Conservation (phyloP, 495 filamentous ascomycete species). For the Talaromyces trachyspermus region DNA sequence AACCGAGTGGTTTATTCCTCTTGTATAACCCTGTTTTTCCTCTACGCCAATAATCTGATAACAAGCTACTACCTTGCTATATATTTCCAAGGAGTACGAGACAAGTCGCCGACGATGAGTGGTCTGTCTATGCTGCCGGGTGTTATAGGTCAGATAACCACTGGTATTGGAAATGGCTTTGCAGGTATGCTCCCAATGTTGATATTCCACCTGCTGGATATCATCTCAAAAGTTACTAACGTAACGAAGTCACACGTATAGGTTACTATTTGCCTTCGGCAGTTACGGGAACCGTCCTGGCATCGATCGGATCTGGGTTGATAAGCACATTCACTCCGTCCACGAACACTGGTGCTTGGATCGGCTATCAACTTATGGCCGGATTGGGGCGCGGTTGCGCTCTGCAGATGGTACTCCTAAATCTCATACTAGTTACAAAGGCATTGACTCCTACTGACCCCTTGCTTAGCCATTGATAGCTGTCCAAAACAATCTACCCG, state of each 20-base stretch:
- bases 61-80: constrained; percentile 20
- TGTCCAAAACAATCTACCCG: constrained; percentile 41
- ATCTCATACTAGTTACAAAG: not conserved
- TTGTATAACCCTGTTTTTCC: constrained; percentile 15
- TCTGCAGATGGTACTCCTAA: constrained; percentile 28
- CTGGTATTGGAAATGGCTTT: constrained; percentile 36
- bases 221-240: constrained; percentile 11
- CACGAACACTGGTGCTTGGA: constrained; percentile 38
- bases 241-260: constrained; percentile 22
- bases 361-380: constrained; percentile 49
- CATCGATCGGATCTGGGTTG: constrained; percentile 40
- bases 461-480: constrained; percentile 46
- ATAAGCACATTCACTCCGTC: constrained; percentile 38
- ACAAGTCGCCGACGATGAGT: constrained; percentile 19
- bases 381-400: constrained; percentile 44
- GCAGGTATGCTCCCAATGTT: constrained; percentile 25
- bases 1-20: constrained; percentile 16
- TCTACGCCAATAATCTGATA: constrained; percentile 6
- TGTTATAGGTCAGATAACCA: constrained; percentile 40
- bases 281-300: constrained; percentile 19
- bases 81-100: constrained; percentile 24
- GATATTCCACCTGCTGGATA: no score
- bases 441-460: not conserved
- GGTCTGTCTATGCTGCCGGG: constrained; percentile 25
- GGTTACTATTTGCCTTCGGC: constrained; percentile 45